Evolutionary conservation across 768 basidiomycete genomes (phyloP), one percentile per base, ranked within the genome.

Genomic region (Pisolithus albus): DNA sequence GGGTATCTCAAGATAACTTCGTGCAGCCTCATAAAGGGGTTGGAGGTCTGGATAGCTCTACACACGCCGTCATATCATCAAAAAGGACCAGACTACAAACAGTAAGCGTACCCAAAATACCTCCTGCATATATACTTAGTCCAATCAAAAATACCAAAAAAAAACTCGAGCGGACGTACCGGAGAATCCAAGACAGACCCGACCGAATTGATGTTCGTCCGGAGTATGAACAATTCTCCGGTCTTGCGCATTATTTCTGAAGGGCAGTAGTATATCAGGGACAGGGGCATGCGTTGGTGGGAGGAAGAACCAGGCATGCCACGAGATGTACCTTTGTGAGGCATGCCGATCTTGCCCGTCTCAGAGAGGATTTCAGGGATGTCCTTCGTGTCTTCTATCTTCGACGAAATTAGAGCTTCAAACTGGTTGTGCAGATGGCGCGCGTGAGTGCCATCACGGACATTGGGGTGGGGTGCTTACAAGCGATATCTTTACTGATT

Each of bases 161-260:
- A 39, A 45, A 13, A 30, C 16, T 13, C 5, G 23, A 53, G 15
- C 6, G 30, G 16, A 76, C 87, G 61, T 65, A 91, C 90, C 24
- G 93, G 93, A 32, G 92, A 92, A 74, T 97, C 93, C 41, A 97
- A 73, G n/a, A 96, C 93, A 30, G 92, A 94, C 44, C 94, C 94
- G 49, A 96, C 93, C 42, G 92, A 87, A 60, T 93, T 92, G 59
- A 96, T 94, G 64, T 92, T 94, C 49, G 94, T 92, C 56, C 94
- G 78, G 59, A 96, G 73, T 37, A 97, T 83, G 70, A 97, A 97
- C 39, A 97, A 74, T 59, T 92, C 88, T 41, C 94, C 94, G 56
- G 95, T 97, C 69, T 96, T 91, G 64, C 89, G 88, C 94, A 97
- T 95, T 63, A 97, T 97, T 66, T 96, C 94, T 82, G 56, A 53